A percentile compares a stretch with the other conserved stretches of the same genome.
Evolutionary conservation across 192 early-diverging fungal species (phyloP).

Genomic region (Mortierella antarctica): DNA sequence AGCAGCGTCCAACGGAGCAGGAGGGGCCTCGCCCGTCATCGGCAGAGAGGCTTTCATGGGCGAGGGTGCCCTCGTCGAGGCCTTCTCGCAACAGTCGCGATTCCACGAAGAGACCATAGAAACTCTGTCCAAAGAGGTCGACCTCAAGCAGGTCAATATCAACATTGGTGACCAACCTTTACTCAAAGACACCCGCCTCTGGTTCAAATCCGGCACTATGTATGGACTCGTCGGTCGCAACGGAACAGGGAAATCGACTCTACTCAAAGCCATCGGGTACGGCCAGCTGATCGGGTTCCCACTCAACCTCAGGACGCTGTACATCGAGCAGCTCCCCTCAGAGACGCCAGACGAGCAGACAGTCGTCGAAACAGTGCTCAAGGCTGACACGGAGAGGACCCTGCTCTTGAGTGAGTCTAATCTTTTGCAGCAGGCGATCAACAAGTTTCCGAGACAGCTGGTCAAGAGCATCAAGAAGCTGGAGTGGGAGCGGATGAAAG

Average conservation of each 20-base stretch:
- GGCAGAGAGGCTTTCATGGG: slow-evolving; percentile 22
- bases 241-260: slow-evolving; percentile 80
- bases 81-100: slow-evolving; percentile 83
- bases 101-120: slow-evolving; percentile 87
- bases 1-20: background rate
- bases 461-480: slow-evolving; percentile 56
- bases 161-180: slow-evolving; percentile 74
- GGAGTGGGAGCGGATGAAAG: slow-evolving; percentile 54
- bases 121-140: slow-evolving; percentile 82
- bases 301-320: slow-evolving; percentile 79
- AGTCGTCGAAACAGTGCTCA: slow-evolving; percentile 72
- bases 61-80: slow-evolving; percentile 63
- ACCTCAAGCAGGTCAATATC: slow-evolving; percentile 83
- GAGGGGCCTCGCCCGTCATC: background rate
- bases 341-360: slow-evolving; percentile 54
- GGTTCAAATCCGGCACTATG: slow-evolving; percentile 78
- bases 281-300: slow-evolving; percentile 83
- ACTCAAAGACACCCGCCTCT: slow-evolving; percentile 79
- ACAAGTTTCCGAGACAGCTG: slow-evolving; percentile 57
- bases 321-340: slow-evolving; percentile 85
- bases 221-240: slow-evolving; percentile 86
- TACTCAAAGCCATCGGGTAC: slow-evolving; percentile 72
- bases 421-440: slow-evolving; percentile 60
- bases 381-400: slow-evolving; percentile 70
- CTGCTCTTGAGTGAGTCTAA: slow-evolving; percentile 59